phyloP scores from a whole-genome alignment of 1,139 yeast genomes.

The Geotrichum phurueaensis region DNA sequence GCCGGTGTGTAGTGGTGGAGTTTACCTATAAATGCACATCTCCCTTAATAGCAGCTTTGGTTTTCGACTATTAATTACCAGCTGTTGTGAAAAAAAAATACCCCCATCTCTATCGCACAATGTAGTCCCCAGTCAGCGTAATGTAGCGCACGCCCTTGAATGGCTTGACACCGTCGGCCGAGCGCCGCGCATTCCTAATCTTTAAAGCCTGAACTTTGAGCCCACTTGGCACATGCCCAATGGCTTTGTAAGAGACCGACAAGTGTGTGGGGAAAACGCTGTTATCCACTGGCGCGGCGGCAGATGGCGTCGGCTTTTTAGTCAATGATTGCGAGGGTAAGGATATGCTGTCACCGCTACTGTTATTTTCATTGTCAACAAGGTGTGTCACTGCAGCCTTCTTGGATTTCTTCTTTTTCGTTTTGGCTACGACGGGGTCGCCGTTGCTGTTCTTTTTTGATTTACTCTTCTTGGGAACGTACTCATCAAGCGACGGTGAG shows the following conservation, averaged over 20 bases:
- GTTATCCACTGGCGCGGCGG: neutral
- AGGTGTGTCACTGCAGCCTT: slow-evolving; percentile 1
- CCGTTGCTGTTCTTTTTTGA: neutral
- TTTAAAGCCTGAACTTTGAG: slow-evolving; percentile 61
- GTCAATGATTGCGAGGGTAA: neutral
- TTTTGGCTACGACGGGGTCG: neutral
- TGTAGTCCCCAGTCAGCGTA: slow-evolving; percentile 58
- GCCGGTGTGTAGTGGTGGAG: no score
- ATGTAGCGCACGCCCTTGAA: slow-evolving; percentile 88
- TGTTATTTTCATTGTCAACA: neutral
- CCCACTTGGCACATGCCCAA: slow-evolving; percentile 75
- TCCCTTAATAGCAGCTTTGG: neutral
- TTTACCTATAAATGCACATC: no score
- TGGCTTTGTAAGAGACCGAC: slow-evolving; percentile 50
- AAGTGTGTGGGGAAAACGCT: slow-evolving; percentile 47
- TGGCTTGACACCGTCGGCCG: slow-evolving; percentile 62
- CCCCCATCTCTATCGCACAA: slow-evolving; percentile 38
- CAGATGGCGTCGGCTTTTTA: neutral
- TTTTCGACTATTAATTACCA: neutral
- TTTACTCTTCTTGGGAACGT: neutral
- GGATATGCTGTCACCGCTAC: neutral
- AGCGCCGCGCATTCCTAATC: slow-evolving; percentile 52
- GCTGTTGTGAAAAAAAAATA: neutral
- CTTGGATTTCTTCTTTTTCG: slow-evolving; percentile 13
- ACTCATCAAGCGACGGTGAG: neutral